Percentiles rank a stretch among this genome's conserved stretches.
phyloP scores from a whole-genome alignment of 805 yeast genomes.

The Millerago galiae region DNA sequence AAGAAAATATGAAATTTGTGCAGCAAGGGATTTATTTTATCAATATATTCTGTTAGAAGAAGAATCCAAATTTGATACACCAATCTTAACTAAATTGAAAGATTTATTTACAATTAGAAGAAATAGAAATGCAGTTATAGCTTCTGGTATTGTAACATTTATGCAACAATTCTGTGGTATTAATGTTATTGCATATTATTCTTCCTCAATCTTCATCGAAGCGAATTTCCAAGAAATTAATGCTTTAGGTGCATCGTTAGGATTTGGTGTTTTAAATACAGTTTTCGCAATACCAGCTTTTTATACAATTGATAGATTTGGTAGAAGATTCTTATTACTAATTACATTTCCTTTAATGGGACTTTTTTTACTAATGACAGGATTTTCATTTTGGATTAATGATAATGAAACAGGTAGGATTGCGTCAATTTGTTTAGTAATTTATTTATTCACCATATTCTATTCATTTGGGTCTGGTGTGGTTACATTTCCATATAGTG shows the following conservation, averaged over 20 bases:
- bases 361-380: slow-evolving; percentile 52
- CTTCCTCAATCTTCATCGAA: slow-evolving; percentile 65
- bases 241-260: slow-evolving; percentile 77
- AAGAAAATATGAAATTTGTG: slow-evolving; percentile 46
- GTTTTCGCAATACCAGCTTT: slow-evolving; percentile 80
- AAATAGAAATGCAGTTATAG: slow-evolving; percentile 77
- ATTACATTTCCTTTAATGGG: slow-evolving; percentile 60
- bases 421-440: slow-evolving; percentile 66
- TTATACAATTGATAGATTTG: slow-evolving; percentile 70
- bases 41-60: slow-evolving; percentile 59
- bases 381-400: slow-evolving; percentile 68
- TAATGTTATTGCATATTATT: slow-evolving; percentile 82
- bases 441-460: slow-evolving; percentile 64
- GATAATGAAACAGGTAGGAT: slow-evolving; percentile 45
- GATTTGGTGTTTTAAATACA: slow-evolving; percentile 78
- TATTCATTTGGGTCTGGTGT: slow-evolving; percentile 88
- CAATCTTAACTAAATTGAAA: slow-evolving; percentile 40
- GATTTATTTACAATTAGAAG: slow-evolving; percentile 69
- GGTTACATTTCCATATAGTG: slow-evolving; percentile 83
- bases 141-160: slow-evolving; percentile 77
- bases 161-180: slow-evolving; percentile 92
- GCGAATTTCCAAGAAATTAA: slow-evolving; percentile 57
- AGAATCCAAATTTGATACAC: slow-evolving; percentile 45
- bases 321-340: slow-evolving; percentile 58
- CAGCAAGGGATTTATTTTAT: slow-evolving; percentile 68